Percentiles rank a stretch among this genome's conserved stretches.
Conservation (phyloP, 768 basidiomycete genomes). For the Leucocoprinus sp. region DNA sequence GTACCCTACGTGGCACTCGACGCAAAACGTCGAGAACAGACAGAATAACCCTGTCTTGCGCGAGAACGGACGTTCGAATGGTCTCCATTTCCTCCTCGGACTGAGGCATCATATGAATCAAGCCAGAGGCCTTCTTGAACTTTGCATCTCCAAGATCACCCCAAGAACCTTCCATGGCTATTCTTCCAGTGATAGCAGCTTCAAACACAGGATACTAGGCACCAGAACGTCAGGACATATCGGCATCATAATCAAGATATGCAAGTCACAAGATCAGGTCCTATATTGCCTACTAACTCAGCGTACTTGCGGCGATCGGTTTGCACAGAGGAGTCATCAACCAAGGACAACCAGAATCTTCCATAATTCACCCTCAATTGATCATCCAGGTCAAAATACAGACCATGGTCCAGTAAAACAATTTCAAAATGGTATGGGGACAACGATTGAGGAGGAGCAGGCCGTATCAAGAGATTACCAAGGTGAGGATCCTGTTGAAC, state of each 20-base stretch:
- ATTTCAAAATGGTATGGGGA: constrained; percentile 96
- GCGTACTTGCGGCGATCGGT: constrained; percentile 81
- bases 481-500: constrained; percentile 73
- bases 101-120: constrained; percentile 69
- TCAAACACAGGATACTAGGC: constrained; percentile 87
- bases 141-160: constrained; percentile 30
- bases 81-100: constrained; percentile 72
- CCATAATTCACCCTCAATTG: constrained; percentile 76
- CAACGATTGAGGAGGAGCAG: constrained; percentile 47
- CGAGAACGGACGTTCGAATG: constrained; percentile 75
- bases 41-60: constrained; percentile 72
- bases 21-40: constrained; percentile 86
- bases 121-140: constrained; percentile 62
- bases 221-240: constrained; percentile 2
- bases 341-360: constrained; percentile 87
- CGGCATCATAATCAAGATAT: constrained; percentile 2
- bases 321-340: constrained; percentile 59
- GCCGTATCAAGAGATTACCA: constrained; percentile 89
- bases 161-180: constrained; percentile 60
- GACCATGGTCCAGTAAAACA: constrained; percentile 87
- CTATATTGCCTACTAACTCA: constrained; percentile 83
- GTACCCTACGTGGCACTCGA: constrained; percentile 72
- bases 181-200: constrained; percentile 87
- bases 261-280: constrained; percentile 67
- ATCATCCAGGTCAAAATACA: constrained; percentile 86